These are phyloP conservation scores for Candolleomyces aberdarensis DNA, from an alignment of 768 basidiomycete species.

Conservation along the genomic window DNA sequence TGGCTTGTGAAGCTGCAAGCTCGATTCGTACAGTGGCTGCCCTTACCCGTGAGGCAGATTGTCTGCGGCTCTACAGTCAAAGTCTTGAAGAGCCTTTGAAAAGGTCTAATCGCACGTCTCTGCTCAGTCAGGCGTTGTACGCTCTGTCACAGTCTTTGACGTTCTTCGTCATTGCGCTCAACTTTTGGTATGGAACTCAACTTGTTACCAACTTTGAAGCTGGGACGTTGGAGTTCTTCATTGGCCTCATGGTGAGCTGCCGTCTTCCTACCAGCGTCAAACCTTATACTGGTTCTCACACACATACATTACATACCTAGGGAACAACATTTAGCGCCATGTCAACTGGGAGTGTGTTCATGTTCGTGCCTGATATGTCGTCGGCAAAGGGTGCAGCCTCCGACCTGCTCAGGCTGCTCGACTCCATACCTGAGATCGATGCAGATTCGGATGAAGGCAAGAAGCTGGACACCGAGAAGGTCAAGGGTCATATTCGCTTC, in stretches of 20 bases:
- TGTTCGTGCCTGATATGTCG: conserved; percentile 85
- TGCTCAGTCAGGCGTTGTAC: conserved; percentile 62
- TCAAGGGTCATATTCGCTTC: conserved; percentile 66
- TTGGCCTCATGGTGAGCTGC: conserved; percentile 69
- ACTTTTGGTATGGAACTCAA: conserved; percentile 74
- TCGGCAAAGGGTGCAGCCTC: conserved; percentile 77
- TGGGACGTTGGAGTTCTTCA: conserved; percentile 69
- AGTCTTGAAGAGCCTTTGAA: conserved; percentile 71
- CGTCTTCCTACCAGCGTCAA: background rate
- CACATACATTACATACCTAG: conserved; percentile 32
- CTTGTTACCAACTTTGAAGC: conserved; percentile 57
- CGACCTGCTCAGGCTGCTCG: conserved; percentile 73
- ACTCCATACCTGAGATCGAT: conserved; percentile 76
- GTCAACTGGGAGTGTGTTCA: conserved; percentile 83
- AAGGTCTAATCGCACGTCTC: conserved; percentile 55
- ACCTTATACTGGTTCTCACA: too few species aligned
- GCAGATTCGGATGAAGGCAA: conserved; percentile 70
- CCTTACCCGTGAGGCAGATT: conserved; percentile 84
- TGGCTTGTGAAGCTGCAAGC: conserved; percentile 89
- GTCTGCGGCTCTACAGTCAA: conserved; percentile 57
- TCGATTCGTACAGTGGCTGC: conserved; percentile 90
- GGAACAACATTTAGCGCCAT: conserved; percentile 75
- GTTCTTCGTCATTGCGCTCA: conserved; percentile 81
- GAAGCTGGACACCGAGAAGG: conserved; percentile 37
- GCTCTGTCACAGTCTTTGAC: conserved; percentile 69